Conservation (phyloP, 768 basidiomycete genomes). For the Termitomyces sp. region DNA sequence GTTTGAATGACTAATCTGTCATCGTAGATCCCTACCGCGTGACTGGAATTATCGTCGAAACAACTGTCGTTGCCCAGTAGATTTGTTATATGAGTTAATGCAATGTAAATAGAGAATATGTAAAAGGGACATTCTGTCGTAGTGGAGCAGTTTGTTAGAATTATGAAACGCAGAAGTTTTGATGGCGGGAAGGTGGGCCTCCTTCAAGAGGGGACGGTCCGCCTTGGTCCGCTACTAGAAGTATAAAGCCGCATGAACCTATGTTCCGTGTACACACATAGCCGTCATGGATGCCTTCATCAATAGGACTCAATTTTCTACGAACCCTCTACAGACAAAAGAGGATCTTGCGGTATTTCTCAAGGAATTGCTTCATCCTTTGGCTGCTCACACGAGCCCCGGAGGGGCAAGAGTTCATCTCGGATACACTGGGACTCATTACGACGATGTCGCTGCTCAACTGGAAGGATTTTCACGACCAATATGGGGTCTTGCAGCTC, state of each 20-base stretch:
- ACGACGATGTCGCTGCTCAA: slow-evolving; percentile 66
- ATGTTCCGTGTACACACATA: neutral
- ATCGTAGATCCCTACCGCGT: slow-evolving; percentile 89
- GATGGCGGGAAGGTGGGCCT: neutral
- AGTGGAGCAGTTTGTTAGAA: neutral
- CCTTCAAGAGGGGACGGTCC: neutral
- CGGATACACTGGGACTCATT: slow-evolving; percentile 67
- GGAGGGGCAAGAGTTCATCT: slow-evolving; percentile 69
- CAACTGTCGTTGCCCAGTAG: slow-evolving; percentile 68
- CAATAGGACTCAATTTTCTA: slow-evolving; percentile 37
- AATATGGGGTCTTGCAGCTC: slow-evolving; percentile 67
- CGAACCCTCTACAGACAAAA: slow-evolving; percentile 59
- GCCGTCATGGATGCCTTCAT: slow-evolving; percentile 27
- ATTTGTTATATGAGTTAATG: neutral
- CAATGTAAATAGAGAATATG: slow-evolving; percentile 2
- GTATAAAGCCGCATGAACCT: neutral
- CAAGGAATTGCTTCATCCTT: slow-evolving; percentile 54
- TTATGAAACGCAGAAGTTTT: neutral
- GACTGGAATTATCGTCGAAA: slow-evolving; percentile 84
- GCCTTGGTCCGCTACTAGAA: slow-evolving; percentile 5
- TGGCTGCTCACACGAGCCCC: slow-evolving; percentile 64
- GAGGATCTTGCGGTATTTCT: slow-evolving; percentile 55
- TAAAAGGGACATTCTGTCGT: slow-evolving; percentile 11
- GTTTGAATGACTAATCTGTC: neutral
- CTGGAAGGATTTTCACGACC: slow-evolving; percentile 76